phyloP scores from a whole-genome alignment of 441 rosid genomes.

The Raphanus hybrid region DNA sequence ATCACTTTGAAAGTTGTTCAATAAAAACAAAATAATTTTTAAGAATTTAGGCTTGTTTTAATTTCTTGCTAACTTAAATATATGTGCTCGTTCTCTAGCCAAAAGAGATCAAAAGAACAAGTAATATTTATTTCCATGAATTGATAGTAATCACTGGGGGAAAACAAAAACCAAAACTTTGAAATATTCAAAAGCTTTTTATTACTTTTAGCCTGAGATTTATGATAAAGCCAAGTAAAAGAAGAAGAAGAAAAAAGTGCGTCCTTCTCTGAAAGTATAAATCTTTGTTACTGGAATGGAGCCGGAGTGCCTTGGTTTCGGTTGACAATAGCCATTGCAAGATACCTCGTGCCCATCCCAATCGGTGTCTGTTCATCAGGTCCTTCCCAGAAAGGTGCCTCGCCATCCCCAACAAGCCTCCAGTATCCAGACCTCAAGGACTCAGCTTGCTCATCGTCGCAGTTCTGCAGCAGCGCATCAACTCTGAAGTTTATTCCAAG shows the following conservation, averaged over 20 bases:
- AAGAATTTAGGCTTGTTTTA: no score
- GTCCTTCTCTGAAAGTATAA: constrained; percentile 2
- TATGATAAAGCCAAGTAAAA: neutral
- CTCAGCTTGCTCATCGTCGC: constrained; percentile 83
- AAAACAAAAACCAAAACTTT: no score
- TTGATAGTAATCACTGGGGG: no score
- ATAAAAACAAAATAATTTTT: no score
- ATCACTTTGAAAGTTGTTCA: no score
- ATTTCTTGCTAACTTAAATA: no score
- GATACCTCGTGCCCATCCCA: constrained; percentile 93
- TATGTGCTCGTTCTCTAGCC: no score
- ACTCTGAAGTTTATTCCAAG: constrained; percentile 97
- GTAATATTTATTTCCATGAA: no score
- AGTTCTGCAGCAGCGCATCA: constrained; percentile 76
- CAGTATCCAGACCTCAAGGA: constrained; percentile 85
- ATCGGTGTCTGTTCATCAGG: constrained; percentile 74
- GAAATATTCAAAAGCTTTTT: no score
- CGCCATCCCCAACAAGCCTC: constrained; percentile 95
- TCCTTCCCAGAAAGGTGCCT: constrained; percentile 98
- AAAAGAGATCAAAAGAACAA: no score
- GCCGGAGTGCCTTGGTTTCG: constrained; percentile 75
- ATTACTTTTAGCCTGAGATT: no score
- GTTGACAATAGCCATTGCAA: constrained; percentile 90
- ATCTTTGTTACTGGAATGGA: constrained; percentile 62
- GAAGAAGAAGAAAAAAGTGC: neutral